A percentile compares a stretch with the other conserved stretches of the same genome.
phyloP scores from a whole-genome alignment of 768 basidiomycete species.

The Suillus hirtellus region DNA sequence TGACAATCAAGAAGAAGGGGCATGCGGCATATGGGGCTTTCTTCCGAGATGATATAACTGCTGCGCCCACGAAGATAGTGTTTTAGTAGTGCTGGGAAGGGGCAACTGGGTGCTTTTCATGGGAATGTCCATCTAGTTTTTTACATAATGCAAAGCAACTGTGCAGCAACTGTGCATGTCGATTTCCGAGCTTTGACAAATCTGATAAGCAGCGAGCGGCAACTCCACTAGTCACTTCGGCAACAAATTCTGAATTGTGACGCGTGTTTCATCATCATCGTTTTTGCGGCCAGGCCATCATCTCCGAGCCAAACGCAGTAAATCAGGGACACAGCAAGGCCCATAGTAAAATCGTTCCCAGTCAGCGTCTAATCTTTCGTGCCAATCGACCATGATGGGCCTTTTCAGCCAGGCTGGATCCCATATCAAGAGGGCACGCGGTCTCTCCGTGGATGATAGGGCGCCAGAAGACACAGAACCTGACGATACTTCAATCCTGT shows the following conservation, averaged over 20 bases:
- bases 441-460: constrained; percentile 63
- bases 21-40: constrained; percentile 91
- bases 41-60: constrained; percentile 62
- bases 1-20: constrained; percentile 96
- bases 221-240: background rate
- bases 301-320: background rate
- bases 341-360: background rate
- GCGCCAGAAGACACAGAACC: constrained; percentile 81
- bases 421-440: constrained; percentile 69
- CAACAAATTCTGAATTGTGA: background rate
- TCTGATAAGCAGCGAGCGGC: background rate
- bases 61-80: constrained; percentile 75
- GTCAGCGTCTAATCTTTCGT: constrained; percentile 6
- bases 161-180: background rate
- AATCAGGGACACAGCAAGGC: constrained; percentile 7
- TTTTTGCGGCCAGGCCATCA: background rate
- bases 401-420: constrained; percentile 71
- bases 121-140: background rate
- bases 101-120: background rate
- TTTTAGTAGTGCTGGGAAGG: constrained; percentile 42
- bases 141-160: background rate
- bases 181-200: background rate
- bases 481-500: constrained; percentile 90
- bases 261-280: constrained; percentile 2
- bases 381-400: constrained; percentile 63